Evolutionary conservation across 345 rosid species (phyloP).

Genomic region (Syzygium oleosum): DNA sequence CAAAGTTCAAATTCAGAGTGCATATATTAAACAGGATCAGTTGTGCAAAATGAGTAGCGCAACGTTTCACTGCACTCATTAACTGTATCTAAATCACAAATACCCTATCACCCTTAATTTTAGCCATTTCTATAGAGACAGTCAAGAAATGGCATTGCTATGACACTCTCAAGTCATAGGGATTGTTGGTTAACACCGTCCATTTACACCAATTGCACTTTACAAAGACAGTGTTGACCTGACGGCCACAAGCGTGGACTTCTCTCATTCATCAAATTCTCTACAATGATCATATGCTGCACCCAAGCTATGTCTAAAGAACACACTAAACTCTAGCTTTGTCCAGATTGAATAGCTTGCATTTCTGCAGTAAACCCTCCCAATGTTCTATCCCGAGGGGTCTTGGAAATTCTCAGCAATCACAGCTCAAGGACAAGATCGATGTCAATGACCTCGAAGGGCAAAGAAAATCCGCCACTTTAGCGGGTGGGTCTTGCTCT

Average conservation of each 20-base stretch:
- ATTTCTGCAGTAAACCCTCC: neutral
- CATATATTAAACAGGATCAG: neutral
- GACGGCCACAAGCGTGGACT: neutral
- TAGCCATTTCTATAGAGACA: neutral
- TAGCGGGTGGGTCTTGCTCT: neutral
- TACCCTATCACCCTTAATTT: neutral
- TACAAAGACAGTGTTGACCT: neutral
- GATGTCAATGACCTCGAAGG: neutral
- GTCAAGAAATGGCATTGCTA: neutral
- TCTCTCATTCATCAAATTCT: neutral
- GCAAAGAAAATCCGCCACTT: neutral
- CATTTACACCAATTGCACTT: neutral
- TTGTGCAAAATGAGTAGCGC: neutral
- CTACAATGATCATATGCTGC: neutral
- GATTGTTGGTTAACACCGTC: neutral
- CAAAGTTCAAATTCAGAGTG: neutral
- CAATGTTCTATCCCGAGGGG: neutral
- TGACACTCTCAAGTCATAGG: accelerated
- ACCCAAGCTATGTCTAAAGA: neutral
- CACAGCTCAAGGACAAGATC: neutral
- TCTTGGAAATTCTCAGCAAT: neutral
- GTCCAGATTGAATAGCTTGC: neutral
- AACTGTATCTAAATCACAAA: neutral
- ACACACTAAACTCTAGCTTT: neutral
- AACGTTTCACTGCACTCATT: neutral